These are phyloP conservation scores for Vitellaria paradoxa DNA, from an alignment of 179 eudicot species.

Conservation along the genomic window DNA sequence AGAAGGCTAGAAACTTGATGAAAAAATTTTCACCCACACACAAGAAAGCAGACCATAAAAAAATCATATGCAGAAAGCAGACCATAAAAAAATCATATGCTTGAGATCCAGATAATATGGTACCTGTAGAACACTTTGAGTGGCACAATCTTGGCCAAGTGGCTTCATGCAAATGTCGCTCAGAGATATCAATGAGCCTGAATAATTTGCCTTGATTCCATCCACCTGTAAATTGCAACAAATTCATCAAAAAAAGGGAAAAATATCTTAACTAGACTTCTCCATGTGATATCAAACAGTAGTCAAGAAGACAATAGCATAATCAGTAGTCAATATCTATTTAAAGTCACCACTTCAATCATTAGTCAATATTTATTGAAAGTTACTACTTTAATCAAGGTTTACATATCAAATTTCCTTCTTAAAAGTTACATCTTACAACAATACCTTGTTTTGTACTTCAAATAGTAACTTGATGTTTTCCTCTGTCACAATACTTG, in stretches of 20 bases:
- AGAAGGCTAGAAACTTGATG: too few species aligned
- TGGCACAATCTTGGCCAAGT: conserved; percentile 96
- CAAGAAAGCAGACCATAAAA: background rate
- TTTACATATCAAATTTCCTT: background rate
- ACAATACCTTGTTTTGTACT: conserved; percentile 81
- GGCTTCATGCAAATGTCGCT: conserved; percentile 96
- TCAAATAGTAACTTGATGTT: conserved; percentile 87
- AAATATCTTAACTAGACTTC: background rate
- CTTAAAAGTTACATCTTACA: background rate
- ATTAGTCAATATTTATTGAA: background rate
- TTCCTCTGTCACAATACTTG: conserved; percentile 73
- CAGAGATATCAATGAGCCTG: conserved; percentile 69
- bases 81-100: background rate
- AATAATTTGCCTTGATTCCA: conserved; percentile 76
- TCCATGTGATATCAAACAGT: background rate
- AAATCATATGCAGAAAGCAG: background rate
- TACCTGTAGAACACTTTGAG: conserved; percentile 97
- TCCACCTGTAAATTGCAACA: conserved; percentile 61
- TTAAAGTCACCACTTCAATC: background rate
- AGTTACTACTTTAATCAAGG: background rate
- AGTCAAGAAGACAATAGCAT: background rate
- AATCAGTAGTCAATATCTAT: background rate
- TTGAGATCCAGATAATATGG: background rate
- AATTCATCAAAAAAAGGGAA: background rate
- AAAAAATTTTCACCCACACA: too few species aligned